Base-by-base conservation (phyloP, 176 grass and related monocot species). In the Oryza longistaminata region DNA sequence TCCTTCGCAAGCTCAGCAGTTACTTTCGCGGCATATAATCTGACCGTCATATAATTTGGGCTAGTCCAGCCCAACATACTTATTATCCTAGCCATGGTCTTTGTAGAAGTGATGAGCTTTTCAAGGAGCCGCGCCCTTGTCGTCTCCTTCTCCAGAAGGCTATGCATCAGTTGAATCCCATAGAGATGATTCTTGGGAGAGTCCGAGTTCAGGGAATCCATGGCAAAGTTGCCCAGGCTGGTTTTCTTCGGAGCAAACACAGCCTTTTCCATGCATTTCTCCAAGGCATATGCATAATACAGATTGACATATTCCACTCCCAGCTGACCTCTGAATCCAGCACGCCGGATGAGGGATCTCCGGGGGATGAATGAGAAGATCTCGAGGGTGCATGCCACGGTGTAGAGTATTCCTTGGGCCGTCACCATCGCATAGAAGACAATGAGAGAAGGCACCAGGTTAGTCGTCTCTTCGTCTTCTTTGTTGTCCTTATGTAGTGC, bases 321-420 rank as follows among this genome's bases (percentile, higher is more conserved):
- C 9, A n/a, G 27, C 9, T 60, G 50, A 9, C 68, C 68, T 82
- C 8, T 62, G 21, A 72, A 72, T 40, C 68, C 68, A 44, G 2
- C 68, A 29, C 0, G 9, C 0, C 11, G 34, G 50, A 72, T 0
- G 3, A 82, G 49, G 8, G 0, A 61, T 82, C 50, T 72, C 50
- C n/a, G 80, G 19, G 80, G 80, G 68, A 82, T 72, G 80, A 71
- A 61, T 0, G 2, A 72, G 3, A 82, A 72, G 9, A 82, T 5
- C 68, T 82, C 35, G 2, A 82, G 49, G n/a, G 43, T 43, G 50
- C 68, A 25, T 6, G 50, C 68, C 1, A 71, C 1, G 26, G 58
- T 9, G 53, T 71, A 43, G 17, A 82, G 21, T 25, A 71, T 61
- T 27, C 80, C 80, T 82, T 82, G 80, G 15, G 49, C 79, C 60